Conservation (phyloP, 345 rosid genomes). For the Theobroma cacao region DNA sequence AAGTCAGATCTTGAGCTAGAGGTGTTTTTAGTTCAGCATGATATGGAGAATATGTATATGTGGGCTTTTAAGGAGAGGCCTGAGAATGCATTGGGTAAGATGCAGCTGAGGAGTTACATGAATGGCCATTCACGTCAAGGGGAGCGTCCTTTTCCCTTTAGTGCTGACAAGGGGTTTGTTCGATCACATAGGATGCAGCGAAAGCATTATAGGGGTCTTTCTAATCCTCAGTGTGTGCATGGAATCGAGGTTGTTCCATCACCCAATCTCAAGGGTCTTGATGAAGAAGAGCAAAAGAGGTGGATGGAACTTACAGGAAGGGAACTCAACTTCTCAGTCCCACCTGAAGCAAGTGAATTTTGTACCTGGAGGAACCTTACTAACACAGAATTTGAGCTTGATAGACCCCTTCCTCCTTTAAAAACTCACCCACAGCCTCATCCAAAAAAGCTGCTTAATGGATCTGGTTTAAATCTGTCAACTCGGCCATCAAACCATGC, state of each 20-base stretch:
- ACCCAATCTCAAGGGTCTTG: conserved; percentile 69
- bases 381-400: conserved; percentile 86
- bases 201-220: conserved; percentile 92
- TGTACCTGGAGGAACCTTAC: conserved; percentile 92
- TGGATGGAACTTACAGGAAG: conserved; percentile 93
- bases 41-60: conserved; percentile 14
- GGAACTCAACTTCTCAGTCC: conserved; percentile 71
- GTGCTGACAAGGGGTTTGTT: conserved; percentile 86
- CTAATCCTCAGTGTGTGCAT: conserved; percentile 94
- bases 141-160: conserved; percentile 85
- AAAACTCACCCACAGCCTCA: conserved; percentile 51
- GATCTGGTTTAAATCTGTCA: conserved; percentile 80
- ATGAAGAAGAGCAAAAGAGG: conserved; percentile 86
- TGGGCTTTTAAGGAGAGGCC: conserved; percentile 14
- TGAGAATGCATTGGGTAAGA: conserved; percentile 8
- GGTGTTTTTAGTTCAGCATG: conserved; percentile 7
- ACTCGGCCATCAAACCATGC: conserved; percentile 61
- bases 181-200: conserved; percentile 98
- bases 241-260: conserved; percentile 77
- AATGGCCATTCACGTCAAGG: conserved; percentile 99
- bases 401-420: conserved; percentile 55
- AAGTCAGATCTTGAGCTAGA: conserved; percentile 6
- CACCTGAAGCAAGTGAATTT: conserved; percentile 85
- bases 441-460: conserved; percentile 76
- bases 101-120: conserved; percentile 36